These are phyloP conservation scores for Sclerotinia sclerotiorum DNA, from an alignment of 2,329 filamentous ascomycete genomes.

Conservation along the genomic window DNA sequence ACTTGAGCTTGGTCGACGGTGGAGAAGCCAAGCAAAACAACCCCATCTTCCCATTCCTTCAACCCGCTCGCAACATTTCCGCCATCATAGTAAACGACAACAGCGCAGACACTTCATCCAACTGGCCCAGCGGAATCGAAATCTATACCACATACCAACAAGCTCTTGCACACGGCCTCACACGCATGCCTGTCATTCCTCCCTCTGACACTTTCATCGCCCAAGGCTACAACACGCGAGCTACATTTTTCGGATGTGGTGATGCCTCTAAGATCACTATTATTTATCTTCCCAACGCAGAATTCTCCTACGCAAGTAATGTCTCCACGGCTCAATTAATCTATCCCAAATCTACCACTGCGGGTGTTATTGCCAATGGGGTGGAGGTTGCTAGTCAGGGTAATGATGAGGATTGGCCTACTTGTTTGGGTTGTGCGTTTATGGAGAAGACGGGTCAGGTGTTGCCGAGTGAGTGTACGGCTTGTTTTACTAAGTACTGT, in stretches of 20 bases:
- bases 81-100: constrained; percentile 49
- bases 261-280: constrained; percentile 35
- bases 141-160: constrained; percentile 40
- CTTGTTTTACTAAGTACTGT: constrained; percentile 47
- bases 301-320: constrained; percentile 43
- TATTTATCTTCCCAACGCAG: constrained; percentile 45
- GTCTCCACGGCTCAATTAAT: constrained; percentile 39
- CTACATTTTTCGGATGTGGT: constrained; percentile 48
- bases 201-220: constrained; percentile 41
- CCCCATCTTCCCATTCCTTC: constrained; percentile 50
- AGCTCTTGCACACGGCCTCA: constrained; percentile 28
- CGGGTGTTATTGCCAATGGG: constrained; percentile 45
- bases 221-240: constrained; percentile 28
- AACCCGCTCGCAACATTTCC: constrained; percentile 43
- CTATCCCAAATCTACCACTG: constrained; percentile 42
- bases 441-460: constrained; percentile 39
- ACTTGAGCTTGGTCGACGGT: constrained; percentile 48
- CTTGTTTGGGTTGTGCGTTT: constrained; percentile 47
- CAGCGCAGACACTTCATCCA: constrained; percentile 44
- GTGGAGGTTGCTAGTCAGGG: constrained; percentile 43
- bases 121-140: constrained; percentile 46
- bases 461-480: constrained; percentile 42
- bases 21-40: constrained; percentile 48
- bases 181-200: constrained; percentile 49
- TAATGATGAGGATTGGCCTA: constrained; percentile 39